These are phyloP conservation scores for Lepiota brunneoincarnata DNA, from an alignment of 768 basidiomycete species.

Conservation along the genomic window DNA sequence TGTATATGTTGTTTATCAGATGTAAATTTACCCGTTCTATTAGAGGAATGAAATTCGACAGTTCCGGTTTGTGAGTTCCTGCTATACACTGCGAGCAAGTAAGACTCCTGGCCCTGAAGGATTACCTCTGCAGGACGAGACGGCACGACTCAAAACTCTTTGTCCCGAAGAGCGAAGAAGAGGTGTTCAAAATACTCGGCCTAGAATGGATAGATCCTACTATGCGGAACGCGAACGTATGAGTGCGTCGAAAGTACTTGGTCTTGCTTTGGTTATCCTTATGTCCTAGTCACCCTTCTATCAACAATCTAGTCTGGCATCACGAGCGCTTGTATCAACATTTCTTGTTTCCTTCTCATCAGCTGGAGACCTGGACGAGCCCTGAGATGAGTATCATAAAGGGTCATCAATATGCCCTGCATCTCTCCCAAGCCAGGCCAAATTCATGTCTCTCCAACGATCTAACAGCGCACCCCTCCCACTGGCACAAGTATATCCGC, in stretches of 20 bases:
- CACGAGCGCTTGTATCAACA: no score
- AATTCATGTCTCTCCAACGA: no score
- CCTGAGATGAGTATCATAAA: no score
- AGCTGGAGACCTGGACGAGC: no score
- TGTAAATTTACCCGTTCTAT: background rate
- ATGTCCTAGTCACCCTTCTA: background rate
- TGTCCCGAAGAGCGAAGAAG: slow-evolving; percentile 61
- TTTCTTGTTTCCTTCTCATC: no score
- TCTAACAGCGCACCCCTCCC: no score
- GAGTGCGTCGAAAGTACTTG: slow-evolving; percentile 14
- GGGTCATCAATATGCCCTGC: no score
- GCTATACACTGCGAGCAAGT: background rate
- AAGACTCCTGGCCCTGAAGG: background rate
- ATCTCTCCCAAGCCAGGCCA: no score
- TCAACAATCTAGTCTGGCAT: no score
- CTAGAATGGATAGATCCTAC: slow-evolving; percentile 70
- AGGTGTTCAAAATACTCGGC: slow-evolving; percentile 70
- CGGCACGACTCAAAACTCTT: slow-evolving; percentile 61
- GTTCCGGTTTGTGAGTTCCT: slow-evolving; percentile 65
- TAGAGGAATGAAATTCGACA: slow-evolving; percentile 84
- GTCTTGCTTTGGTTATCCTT: background rate
- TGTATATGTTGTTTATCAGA: background rate
- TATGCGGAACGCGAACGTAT: slow-evolving; percentile 69
- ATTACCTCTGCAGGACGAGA: slow-evolving; percentile 43
- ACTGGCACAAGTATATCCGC: no score